Conservation (phyloP, 2,329 filamentous ascomycete species). For the Fusarium incarnatum region DNA sequence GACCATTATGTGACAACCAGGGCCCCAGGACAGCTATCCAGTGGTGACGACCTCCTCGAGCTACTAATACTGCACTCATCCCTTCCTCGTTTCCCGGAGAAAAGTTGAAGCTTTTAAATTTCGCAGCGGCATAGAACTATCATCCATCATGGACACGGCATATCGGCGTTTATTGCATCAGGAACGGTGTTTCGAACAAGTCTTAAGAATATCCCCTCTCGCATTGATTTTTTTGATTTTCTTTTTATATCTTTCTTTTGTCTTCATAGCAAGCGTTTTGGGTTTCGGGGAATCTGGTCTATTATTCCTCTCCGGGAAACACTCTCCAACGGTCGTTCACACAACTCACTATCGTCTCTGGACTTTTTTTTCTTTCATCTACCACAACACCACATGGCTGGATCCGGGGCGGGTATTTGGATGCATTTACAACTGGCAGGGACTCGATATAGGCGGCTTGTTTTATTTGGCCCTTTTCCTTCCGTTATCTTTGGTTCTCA, state of each 20-base stretch:
- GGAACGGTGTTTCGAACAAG: constrained; percentile 55
- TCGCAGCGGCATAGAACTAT: constrained; percentile 55
- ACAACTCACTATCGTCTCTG: constrained; percentile 54
- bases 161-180: constrained; percentile 60
- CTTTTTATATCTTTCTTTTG: constrained; percentile 48
- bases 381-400: constrained; percentile 64
- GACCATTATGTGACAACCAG: constrained; percentile 84
- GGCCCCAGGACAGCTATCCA: constrained; percentile 60
- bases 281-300: constrained; percentile 52
- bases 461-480: constrained; percentile 50
- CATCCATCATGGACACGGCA: constrained; percentile 50
- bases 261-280: constrained; percentile 61
- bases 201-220: constrained; percentile 54
- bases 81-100: constrained; percentile 51
- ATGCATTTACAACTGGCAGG: constrained; percentile 66
- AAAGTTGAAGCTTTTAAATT: constrained; percentile 49
- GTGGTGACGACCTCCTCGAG: constrained; percentile 62
- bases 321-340: constrained; percentile 46
- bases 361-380: constrained; percentile 51
- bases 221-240: constrained; percentile 42
- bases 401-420: constrained; percentile 63
- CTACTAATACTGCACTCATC: constrained; percentile 53
- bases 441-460: constrained; percentile 61
- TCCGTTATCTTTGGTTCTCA: constrained; percentile 49
- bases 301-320: constrained; percentile 55